Evolutionary conservation across 2,329 filamentous ascomycete genomes (phyloP), one percentile per base, ranked within the genome.

Genomic region (Teratosphaeria pseudoeucalypti): DNA sequence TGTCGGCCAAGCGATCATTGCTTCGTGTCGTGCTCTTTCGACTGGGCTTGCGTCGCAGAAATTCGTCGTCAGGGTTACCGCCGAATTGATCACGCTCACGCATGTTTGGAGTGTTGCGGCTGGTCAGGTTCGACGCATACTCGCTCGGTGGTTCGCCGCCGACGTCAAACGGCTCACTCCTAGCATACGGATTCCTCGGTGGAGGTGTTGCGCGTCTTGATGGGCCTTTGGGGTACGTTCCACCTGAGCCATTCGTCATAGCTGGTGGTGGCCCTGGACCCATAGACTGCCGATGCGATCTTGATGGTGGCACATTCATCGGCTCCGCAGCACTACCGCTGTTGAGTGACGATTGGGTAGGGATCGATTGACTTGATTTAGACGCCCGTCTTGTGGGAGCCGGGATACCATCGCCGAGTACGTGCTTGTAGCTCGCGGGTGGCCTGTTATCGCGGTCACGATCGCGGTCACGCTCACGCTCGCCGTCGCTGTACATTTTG

Each of bases 401-500:
- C 6, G 57, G 54, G 19, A 34, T 49, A 19, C n/a, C 52, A 9
- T 62, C 54, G 11, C 43, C 43, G 23, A 49, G 16, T 10, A n/a
- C 16, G n/a, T 57, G 55, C 26, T 52, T 57, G 39, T 47, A 56
- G 11, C 53, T 62, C 1, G 57, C 56, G 2, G 58, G 58, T n/a
- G 58, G 55, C 23, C 57, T 52, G 16, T 60, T 52, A 16, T 60
- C 58, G 19, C 43, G 43, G n/a, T 49, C 43, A 12, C 58, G 54
- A n/a, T 56, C 56, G 7, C 60, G 37, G 26, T 57, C 52, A 19
- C 47, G 27, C 27, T 61, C 52, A 3, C 57, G 57, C 12, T 58
- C 56, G 9, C 34, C 54, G 6, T 32, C 34, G 47, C 63, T 76
- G 61, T 85, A 81, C 2, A 76, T 70, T 68, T 85, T 87, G 7